A percentile compares a stretch with the other conserved stretches of the same genome.
These are phyloP conservation scores for Microbotryum violaceum DNA, from an alignment of 1,284 basidiomycete species.

Conservation along the genomic window DNA sequence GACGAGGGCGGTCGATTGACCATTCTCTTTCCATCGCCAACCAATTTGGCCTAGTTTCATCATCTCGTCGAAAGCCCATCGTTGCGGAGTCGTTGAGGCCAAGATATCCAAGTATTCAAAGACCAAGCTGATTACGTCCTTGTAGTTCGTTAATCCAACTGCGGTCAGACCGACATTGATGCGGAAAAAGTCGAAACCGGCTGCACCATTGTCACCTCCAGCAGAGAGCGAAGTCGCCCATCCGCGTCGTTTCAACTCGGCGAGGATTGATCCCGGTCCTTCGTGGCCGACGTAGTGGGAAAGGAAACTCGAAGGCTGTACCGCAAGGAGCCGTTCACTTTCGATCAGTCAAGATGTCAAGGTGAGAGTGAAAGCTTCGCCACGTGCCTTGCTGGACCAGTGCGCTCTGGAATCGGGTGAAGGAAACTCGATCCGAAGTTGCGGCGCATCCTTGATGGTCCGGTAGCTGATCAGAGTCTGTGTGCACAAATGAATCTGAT, in stretches of 20 bases:
- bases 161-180: conserved; percentile 68
- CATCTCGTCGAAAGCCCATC: conserved; percentile 70
- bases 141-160: conserved; percentile 74
- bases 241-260: conserved; percentile 82
- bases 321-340: background rate
- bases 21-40: conserved; percentile 85
- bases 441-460: conserved; percentile 83
- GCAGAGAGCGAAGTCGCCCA: conserved; percentile 75
- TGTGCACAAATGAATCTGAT: background rate
- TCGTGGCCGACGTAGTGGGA: conserved; percentile 89
- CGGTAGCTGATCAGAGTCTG: conserved; percentile 77
- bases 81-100: conserved; percentile 56
- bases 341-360: background rate
- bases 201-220: conserved; percentile 59
- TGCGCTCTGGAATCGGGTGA: conserved; percentile 59
- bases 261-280: conserved; percentile 72
- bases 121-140: conserved; percentile 56
- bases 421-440: conserved; percentile 70
- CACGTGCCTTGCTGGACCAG: conserved; percentile 45
- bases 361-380: background rate
- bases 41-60: conserved; percentile 62
- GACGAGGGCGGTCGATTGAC: conserved; percentile 63
- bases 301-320: conserved; percentile 62
- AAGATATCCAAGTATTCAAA: conserved; percentile 85
- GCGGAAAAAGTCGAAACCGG: conserved; percentile 85